Conservation (phyloP, 225 moss, liverwort and hornwort genomes). For the Pleurozium schreberi region DNA sequence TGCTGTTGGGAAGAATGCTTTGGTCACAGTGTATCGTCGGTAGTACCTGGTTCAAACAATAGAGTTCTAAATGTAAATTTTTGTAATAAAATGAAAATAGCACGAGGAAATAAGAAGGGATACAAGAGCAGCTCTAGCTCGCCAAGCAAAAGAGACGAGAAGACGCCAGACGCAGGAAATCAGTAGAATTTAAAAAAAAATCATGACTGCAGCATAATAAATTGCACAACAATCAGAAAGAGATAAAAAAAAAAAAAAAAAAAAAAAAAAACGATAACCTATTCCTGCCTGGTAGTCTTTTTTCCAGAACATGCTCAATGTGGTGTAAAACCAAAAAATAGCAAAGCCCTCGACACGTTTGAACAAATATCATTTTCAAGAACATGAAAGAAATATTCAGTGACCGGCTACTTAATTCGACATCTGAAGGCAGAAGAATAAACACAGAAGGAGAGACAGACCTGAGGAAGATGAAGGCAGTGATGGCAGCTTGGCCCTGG, state of each 20-base stretch:
- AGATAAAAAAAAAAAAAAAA: background rate
- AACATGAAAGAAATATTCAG: too few species aligned
- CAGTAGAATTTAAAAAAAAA: background rate
- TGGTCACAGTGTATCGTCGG: conserved; percentile 30
- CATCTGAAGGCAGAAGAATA: background rate
- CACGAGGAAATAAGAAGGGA: background rate
- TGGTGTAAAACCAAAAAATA: background rate
- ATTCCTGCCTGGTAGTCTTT: background rate
- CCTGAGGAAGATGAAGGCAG: conserved; percentile 69
- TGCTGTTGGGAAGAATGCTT: conserved; percentile 43
- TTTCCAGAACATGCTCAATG: background rate
- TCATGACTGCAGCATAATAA: background rate
- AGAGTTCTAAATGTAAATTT: background rate
- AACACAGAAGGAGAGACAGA: background rate
- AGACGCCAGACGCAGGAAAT: background rate
- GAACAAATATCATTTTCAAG: background rate
- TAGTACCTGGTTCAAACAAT: conserved; percentile 24
- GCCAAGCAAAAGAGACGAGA: background rate
- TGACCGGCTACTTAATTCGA: background rate
- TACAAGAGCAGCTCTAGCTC: background rate
- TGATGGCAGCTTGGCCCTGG: conserved; percentile 73
- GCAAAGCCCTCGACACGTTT: background rate
- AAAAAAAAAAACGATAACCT: background rate
- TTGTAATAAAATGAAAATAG: background rate
- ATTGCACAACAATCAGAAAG: background rate